Evolutionary conservation across 2,329 filamentous ascomycete genomes (phyloP).

Genomic region (Colletotrichum aenigma): DNA sequence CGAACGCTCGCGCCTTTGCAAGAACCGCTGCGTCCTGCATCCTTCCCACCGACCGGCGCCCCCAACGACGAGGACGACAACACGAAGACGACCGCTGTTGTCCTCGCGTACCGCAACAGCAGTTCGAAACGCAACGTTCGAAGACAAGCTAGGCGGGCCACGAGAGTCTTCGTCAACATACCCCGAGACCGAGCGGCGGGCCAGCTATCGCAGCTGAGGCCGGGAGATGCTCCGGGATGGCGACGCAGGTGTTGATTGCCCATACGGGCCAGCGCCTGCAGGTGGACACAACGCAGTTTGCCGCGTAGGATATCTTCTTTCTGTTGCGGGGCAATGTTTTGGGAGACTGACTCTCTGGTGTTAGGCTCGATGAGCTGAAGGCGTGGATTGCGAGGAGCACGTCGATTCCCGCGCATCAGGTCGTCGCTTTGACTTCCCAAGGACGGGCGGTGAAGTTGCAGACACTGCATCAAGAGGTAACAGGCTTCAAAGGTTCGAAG

Average conservation of each 20-base stretch:
- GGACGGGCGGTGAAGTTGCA: conserved; percentile 86
- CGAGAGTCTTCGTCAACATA: background rate
- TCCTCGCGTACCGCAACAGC: background rate
- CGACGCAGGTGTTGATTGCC: conserved; percentile 88
- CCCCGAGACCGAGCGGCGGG: background rate
- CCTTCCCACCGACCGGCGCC: background rate
- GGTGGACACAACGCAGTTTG: conserved; percentile 77
- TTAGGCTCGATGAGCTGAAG: conserved; percentile 84
- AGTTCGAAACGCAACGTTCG: background rate
- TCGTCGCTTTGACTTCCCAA: conserved; percentile 85
- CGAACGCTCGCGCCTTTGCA: conserved; percentile 10
- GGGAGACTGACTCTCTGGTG: background rate
- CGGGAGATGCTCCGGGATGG: conserved; percentile 71
- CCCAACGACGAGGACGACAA: background rate
- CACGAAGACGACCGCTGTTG: background rate
- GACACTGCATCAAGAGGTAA: conserved; percentile 78
- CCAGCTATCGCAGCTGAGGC: conserved; percentile 11
- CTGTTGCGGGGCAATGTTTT: background rate
- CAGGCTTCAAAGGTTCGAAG: background rate
- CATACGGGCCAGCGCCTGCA: conserved; percentile 88
- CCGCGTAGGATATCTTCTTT: conserved; percentile 60
- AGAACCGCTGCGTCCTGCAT: background rate
- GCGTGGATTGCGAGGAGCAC: conserved; percentile 78
- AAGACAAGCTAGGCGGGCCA: background rate
- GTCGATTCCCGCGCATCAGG: conserved; percentile 75